phyloP scores from a whole-genome alignment of 2,329 filamentous ascomycete genomes.

The Fusarium dimerum region DNA sequence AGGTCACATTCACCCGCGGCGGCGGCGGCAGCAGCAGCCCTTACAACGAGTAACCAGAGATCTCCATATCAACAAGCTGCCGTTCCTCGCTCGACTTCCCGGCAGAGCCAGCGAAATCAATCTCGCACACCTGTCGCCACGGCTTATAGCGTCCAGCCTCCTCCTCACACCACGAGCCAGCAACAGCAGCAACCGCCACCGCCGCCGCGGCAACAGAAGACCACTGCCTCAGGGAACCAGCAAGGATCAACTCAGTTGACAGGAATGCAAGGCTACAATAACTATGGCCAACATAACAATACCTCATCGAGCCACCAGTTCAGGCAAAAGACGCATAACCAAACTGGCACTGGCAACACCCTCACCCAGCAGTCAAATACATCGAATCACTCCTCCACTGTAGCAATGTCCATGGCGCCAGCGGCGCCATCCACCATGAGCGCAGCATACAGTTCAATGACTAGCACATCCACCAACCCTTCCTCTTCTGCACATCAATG shows the following conservation, averaged over 20 bases:
- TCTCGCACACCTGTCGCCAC: constrained; percentile 30
- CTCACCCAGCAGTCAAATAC: not conserved
- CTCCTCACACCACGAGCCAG: constrained; percentile 8
- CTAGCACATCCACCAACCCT: not conserved
- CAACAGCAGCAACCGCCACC: constrained; percentile 7
- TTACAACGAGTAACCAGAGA: constrained; percentile 32
- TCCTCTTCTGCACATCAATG: constrained; percentile 28
- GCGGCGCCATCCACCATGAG: constrained; percentile 19
- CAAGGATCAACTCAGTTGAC: constrained; percentile 12
- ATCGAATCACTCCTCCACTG: constrained; percentile 31
- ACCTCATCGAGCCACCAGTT: constrained; percentile 8
- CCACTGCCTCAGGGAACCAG: constrained; percentile 1
- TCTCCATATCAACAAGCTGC: constrained; percentile 33
- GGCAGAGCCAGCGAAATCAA: constrained; percentile 37
- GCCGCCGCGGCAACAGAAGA: too few species aligned
- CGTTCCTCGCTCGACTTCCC: constrained; percentile 33
- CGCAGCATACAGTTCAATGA: constrained; percentile 16
- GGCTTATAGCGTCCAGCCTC: constrained; percentile 17
- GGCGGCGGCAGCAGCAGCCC: constrained; percentile 28
- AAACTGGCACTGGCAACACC: constrained; percentile 17
- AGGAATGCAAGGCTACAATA: constrained; percentile 18
- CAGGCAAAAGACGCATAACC: constrained; percentile 34
- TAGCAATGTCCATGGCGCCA: constrained; percentile 21
- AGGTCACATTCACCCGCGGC: not conserved
- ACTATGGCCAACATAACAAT: constrained; percentile 20